Evolutionary conservation across 2,329 filamentous ascomycete genomes (phyloP), one percentile per base, ranked within the genome.

Genomic region (Cyphellophora europaea): DNA sequence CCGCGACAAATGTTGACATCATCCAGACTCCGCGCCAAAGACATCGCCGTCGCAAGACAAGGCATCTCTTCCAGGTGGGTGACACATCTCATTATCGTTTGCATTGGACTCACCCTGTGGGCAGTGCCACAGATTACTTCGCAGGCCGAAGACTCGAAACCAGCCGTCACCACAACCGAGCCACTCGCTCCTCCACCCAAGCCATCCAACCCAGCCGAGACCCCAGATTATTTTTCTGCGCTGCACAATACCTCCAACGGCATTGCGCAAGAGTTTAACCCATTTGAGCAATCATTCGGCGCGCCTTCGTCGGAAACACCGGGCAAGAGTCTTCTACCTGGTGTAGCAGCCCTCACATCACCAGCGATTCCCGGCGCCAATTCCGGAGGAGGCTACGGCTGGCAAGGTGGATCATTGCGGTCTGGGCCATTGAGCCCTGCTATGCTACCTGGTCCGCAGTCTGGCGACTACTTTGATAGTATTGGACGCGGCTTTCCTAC

Each of bases 341-440:
- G 88, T 11, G 87, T 96, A 49, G 87, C 87, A 30, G 75, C 87
- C 44, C 72, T 98, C 51, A 93, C 91, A 15, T 96, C 91, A 30
- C 89, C 91, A 5, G 86, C 86, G 30, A 77, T 86, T 14, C 73
- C 93, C 30, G 85, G 82, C 45, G 74, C 74, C 51, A 84, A 77
- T 45, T 77, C 77, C 36, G 82, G 76, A 21, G 74, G 78, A 14
- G 60, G 60, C 16, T 83, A 82, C 53, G 79, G 82, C 59, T 95
- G 88, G 87, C 74, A 76, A 47, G 39, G 41, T 17, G 80, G 87
- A 50, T 94, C 87, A 30, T 67, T 98, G 52, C 80, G 91, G 47
- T 88, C 87, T 41, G 91, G 91, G 49, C 91, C 91, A 27, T 63
- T 98, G 48, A 96, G 91, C 61, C 91, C 91, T 65, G 91, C 89